phyloP scores from a whole-genome alignment of 2,329 filamentous ascomycete species.

The Cladophialophora bantiana region DNA sequence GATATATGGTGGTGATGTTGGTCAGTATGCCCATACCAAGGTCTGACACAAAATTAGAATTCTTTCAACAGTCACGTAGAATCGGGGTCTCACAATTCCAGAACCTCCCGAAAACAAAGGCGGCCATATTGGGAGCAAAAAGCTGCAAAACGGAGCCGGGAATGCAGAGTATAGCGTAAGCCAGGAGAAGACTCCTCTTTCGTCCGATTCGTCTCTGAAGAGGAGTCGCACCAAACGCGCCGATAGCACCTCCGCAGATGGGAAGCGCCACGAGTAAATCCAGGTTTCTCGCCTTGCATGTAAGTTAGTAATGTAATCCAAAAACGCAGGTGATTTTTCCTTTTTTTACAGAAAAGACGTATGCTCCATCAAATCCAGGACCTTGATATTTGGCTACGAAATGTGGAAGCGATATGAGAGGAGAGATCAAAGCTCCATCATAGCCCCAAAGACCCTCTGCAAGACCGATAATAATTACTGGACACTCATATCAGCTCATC shows the following conservation, averaged over 20 bases:
- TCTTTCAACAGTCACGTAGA: neutral
- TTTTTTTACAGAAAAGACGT: neutral
- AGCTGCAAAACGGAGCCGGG: constrained; percentile 47
- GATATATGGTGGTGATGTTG: constrained; percentile 46
- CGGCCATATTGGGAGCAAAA: constrained; percentile 47
- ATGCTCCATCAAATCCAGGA: constrained; percentile 1
- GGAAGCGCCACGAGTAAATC: constrained; percentile 46
- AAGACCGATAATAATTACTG: constrained; percentile 10
- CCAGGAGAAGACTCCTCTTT: constrained; percentile 46
- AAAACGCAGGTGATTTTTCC: neutral
- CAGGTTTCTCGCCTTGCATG: constrained; percentile 43
- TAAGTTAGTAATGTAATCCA: neutral
- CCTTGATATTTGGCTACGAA: constrained; percentile 15
- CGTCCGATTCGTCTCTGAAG: constrained; percentile 46
- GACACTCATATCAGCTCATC: too few species aligned
- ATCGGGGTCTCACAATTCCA: constrained; percentile 38
- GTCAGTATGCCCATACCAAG: constrained; percentile 7
- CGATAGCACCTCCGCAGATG: constrained; percentile 46
- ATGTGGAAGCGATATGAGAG: constrained; percentile 3
- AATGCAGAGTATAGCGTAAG: constrained; percentile 44
- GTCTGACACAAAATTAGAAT: neutral
- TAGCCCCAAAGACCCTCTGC: constrained; percentile 5
- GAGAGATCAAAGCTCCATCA: neutral
- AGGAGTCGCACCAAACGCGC: constrained; percentile 45
- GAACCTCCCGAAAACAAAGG: constrained; percentile 46